Evolutionary conservation across 371 early-diverging fungal genomes (phyloP).

Genomic region (Mucor velutinosus): DNA sequence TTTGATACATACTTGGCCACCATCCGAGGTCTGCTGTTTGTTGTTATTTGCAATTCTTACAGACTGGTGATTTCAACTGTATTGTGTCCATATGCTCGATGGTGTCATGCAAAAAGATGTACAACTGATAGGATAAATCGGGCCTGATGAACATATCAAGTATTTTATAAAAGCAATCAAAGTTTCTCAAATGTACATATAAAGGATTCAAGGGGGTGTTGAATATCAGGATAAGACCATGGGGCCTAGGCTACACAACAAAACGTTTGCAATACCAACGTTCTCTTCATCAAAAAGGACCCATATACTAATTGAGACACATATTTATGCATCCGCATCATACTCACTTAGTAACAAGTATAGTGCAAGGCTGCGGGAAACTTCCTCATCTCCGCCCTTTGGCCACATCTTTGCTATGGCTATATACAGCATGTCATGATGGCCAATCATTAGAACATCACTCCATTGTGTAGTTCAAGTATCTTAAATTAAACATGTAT

Average conservation of each 20-base stretch:
- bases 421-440: background rate
- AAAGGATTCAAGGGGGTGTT: background rate
- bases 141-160: background rate
- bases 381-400: background rate
- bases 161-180: background rate
- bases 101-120: background rate
- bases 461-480: background rate
- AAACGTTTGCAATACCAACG: background rate
- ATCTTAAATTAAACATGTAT: background rate
- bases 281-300: background rate
- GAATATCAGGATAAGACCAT: background rate
- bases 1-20: background rate
- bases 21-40: background rate
- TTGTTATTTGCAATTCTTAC: background rate
- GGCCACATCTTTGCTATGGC: background rate
- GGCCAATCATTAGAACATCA: background rate
- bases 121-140: background rate
- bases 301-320: background rate
- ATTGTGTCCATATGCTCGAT: background rate
- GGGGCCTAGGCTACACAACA: background rate
- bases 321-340: background rate
- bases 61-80: background rate
- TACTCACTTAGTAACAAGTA: background rate
- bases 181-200: background rate
- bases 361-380: background rate